Percentiles rank a stretch among this genome's conserved stretches.
Evolutionary conservation across 2,329 filamentous ascomycete species (phyloP).

Genomic region (Alternaria sp.): DNA sequence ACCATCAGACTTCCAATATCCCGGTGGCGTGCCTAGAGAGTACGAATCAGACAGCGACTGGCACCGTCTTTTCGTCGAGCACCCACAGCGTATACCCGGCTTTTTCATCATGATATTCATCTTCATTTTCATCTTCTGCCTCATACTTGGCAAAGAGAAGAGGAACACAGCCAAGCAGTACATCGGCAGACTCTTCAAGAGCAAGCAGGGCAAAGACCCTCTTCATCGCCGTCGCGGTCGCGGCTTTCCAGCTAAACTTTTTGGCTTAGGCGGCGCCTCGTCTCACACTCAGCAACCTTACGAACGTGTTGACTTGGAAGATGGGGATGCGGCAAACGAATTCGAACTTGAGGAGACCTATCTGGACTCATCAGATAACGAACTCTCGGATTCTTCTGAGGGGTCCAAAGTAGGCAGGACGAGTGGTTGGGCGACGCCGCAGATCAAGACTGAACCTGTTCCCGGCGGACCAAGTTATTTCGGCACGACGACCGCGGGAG

Average conservation of each 20-base stretch:
- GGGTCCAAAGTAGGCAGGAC: conserved; percentile 65
- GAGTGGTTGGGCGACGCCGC: conserved; percentile 75
- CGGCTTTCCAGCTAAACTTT: conserved; percentile 65
- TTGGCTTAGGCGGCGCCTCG: conserved; percentile 57
- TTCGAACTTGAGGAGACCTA: conserved; percentile 71
- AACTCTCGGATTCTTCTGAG: conserved; percentile 68
- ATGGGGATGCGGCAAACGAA: conserved; percentile 72
- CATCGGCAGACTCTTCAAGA: conserved; percentile 58
- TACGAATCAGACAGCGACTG: conserved; percentile 61
- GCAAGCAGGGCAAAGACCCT: conserved; percentile 52
- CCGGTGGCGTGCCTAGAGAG: conserved; percentile 64
- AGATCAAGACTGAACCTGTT: conserved; percentile 55
- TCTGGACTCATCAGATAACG: conserved; percentile 67
- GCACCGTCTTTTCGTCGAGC: conserved; percentile 69
- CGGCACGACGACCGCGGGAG: conserved; percentile 24
- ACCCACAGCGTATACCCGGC: conserved; percentile 74
- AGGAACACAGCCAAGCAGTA: conserved; percentile 67
- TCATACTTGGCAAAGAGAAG: conserved; percentile 82
- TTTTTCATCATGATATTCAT: conserved; percentile 82
- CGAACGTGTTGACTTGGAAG: conserved; percentile 77
- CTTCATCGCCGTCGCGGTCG: conserved; percentile 52
- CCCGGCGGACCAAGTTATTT: conserved; percentile 30
- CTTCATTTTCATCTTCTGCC: conserved; percentile 72
- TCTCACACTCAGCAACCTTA: conserved; percentile 63
- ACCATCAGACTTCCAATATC: conserved; percentile 83